phyloP scores from a whole-genome alignment of 2,329 filamentous ascomycete species.

The Paecilomyces niveus region DNA sequence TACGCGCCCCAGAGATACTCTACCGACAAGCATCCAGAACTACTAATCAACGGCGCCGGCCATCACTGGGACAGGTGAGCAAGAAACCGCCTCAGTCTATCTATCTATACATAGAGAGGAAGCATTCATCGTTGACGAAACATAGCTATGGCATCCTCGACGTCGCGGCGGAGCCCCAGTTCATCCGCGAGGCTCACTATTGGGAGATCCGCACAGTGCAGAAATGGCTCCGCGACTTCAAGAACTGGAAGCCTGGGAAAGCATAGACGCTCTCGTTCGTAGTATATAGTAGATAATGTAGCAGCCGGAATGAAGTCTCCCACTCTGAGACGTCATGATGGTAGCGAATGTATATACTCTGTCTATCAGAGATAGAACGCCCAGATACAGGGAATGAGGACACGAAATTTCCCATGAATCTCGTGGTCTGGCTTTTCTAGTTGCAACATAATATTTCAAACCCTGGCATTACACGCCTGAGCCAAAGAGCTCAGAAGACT shows the following conservation, averaged over 20 bases:
- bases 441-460: too few relatives aligned
- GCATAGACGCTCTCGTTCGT: not conserved
- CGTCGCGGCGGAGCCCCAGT: not conserved
- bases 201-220: not conserved
- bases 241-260: not conserved
- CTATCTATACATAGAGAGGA: not conserved
- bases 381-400: too few relatives aligned
- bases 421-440: too few relatives aligned
- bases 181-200: not conserved
- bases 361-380: too few relatives aligned
- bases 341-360: too few relatives aligned
- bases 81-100: not conserved
- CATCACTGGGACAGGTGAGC: not conserved
- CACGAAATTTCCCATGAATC: too few relatives aligned
- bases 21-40: not conserved
- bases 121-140: not conserved
- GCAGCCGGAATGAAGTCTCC: not conserved
- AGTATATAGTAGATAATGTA: not conserved
- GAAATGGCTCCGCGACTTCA: not conserved
- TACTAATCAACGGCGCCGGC: not conserved
- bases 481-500: too few relatives aligned
- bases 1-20: not conserved
- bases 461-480: too few relatives aligned
- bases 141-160: not conserved
- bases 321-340: too few relatives aligned